Percentiles rank a stretch among this genome's conserved stretches.
phyloP scores from a whole-genome alignment of 352 stramenopile species.

The Phytophthora melonis region DNA sequence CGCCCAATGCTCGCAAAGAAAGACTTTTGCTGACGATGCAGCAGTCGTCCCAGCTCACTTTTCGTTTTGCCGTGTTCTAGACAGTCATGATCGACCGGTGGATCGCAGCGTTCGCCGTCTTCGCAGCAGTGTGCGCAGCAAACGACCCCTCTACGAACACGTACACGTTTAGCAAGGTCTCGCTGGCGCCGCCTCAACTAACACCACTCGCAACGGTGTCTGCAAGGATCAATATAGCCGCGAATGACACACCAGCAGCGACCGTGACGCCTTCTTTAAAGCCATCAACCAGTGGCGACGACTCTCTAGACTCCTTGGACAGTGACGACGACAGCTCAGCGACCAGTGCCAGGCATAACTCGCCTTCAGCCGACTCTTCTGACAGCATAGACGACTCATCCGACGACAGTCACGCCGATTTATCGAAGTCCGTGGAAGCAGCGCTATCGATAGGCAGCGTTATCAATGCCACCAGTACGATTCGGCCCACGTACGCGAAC shows the following conservation, averaged over 20 bases:
- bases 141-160: neutral
- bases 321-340: conserved; percentile 20
- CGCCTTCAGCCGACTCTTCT: neutral
- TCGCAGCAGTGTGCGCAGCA: neutral
- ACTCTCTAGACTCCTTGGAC: conserved; percentile 25
- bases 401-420: neutral
- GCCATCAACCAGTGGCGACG: conserved; percentile 6
- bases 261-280: neutral
- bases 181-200: neutral
- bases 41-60: conserved; percentile 9
- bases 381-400: neutral
- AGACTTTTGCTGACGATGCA: neutral
- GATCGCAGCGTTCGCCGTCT: conserved; percentile 1
- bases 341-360: conserved; percentile 6
- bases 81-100: conserved; percentile 14
- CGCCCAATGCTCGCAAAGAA: conserved; percentile 3
- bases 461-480: conserved; percentile 31
- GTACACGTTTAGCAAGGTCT: conserved; percentile 12
- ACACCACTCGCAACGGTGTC: neutral
- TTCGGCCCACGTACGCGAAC: conserved; percentile 35
- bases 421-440: conserved; percentile 12
- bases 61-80: conserved; percentile 19
- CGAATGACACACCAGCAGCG: conserved; percentile 3
- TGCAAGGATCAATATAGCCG: neutral
- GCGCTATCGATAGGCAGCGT: conserved; percentile 15